A percentile compares a stretch with the other conserved stretches of the same genome.
phyloP scores from a whole-genome alignment of 2,329 filamentous ascomycete genomes.

The Calonectria montana region DNA sequence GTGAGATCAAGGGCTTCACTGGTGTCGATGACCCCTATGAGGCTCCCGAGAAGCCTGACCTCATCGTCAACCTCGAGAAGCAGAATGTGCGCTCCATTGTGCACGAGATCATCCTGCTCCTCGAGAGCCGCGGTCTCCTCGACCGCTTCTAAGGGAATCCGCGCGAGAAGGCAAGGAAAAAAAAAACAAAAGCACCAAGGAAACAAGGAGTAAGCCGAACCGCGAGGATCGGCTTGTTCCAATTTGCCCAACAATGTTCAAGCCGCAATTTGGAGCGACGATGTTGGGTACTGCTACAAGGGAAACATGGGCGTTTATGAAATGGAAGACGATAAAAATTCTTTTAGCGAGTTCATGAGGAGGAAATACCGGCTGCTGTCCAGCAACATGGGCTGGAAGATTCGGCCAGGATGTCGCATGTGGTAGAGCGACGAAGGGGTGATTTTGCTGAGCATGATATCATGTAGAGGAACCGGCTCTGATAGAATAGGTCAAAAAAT shows the following conservation, averaged over 20 bases:
- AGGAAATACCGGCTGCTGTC: not conserved
- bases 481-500: constrained; percentile 9
- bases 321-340: constrained; percentile 8
- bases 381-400: not conserved
- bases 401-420: not conserved
- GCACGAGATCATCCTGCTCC: constrained; percentile 93
- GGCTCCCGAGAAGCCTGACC: constrained; percentile 80
- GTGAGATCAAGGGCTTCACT: constrained; percentile 98
- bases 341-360: not conserved
- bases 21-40: constrained; percentile 99
- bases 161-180: not conserved
- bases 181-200: not conserved
- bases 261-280: not conserved
- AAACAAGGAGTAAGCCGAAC: constrained; percentile 3
- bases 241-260: not conserved
- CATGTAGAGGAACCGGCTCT: constrained; percentile 1
- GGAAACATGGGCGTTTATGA: constrained; percentile 17
- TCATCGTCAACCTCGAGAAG: constrained; percentile 87
- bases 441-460: not conserved
- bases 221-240: not conserved
- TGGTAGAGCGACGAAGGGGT: not conserved
- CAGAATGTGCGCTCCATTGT: constrained; percentile 92
- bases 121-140: constrained; percentile 90
- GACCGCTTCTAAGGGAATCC: constrained; percentile 68
- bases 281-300: not conserved